Evolutionary conservation across 805 yeast species (phyloP).

Genomic region (Yamadazyma endophytica): DNA sequence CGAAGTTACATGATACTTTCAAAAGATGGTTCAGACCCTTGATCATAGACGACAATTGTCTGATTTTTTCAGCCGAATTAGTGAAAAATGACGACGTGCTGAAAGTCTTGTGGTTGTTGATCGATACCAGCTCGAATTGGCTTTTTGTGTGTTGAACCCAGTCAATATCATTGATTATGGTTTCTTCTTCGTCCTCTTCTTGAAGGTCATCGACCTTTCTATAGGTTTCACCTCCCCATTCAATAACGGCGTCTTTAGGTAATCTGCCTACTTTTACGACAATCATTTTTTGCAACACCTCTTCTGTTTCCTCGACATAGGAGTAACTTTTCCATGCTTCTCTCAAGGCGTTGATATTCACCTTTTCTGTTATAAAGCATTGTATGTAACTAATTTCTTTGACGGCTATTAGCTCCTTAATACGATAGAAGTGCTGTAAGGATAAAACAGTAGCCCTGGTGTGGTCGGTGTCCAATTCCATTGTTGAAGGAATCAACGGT

Average conservation of each 20-base stretch:
- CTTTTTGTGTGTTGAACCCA: neutral
- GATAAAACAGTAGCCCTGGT: conserved; percentile 47
- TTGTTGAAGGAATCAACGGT: conserved; percentile 69
- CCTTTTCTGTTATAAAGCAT: conserved; percentile 48
- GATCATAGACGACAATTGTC: conserved; percentile 6
- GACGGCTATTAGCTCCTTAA: conserved; percentile 52
- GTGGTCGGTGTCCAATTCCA: conserved; percentile 41
- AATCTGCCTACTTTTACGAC: conserved; percentile 53
- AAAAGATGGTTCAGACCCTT: neutral
- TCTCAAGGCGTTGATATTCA: conserved; percentile 24
- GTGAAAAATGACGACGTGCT: conserved; percentile 10
- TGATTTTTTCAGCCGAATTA: conserved; percentile 8
- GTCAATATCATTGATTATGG: conserved; percentile 1
- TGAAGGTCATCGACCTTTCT: conserved; percentile 36
- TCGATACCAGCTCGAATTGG: conserved; percentile 1
- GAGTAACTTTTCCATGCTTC: conserved; percentile 46
- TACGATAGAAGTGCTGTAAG: conserved; percentile 63
- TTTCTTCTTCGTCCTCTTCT: conserved; percentile 26
- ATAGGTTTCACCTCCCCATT: conserved; percentile 69
- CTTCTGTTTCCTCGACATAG: conserved; percentile 13
- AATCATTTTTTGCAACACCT: conserved; percentile 27
- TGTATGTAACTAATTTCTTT: conserved; percentile 43
- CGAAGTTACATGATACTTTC: conserved; percentile 5
- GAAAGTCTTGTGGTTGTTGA: conserved; percentile 1
- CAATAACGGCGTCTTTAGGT: conserved; percentile 63